These are phyloP conservation scores for Syzygium jambos DNA, from an alignment of 345 rosid genomes.

Conservation along the genomic window DNA sequence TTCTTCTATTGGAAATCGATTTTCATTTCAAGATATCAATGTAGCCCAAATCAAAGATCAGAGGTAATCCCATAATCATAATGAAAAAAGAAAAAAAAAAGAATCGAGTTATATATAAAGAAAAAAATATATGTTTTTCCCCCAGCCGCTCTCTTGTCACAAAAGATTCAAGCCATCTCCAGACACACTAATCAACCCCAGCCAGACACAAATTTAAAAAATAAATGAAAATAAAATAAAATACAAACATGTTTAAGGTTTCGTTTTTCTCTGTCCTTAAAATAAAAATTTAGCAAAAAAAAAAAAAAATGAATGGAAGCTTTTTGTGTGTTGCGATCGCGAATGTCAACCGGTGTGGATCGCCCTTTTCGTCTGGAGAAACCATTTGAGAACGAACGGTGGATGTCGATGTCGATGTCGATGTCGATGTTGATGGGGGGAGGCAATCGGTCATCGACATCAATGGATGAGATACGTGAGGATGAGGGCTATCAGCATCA, in stretches of 20 bases:
- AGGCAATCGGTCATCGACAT: neutral
- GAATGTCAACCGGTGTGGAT: neutral
- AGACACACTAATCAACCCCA: neutral
- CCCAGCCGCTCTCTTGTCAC: neutral
- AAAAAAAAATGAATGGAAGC: neutral
- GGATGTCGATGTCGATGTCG: neutral
- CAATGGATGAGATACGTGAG: constrained; percentile 77
- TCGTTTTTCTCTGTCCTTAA: neutral
- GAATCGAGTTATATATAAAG: neutral
- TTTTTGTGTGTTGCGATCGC: neutral
- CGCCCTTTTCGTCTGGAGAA: neutral
- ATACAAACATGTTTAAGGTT: neutral
- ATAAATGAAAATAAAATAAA: neutral
- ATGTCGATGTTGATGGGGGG: neutral
- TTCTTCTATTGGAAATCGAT: neutral
- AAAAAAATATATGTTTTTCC: neutral
- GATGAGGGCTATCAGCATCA: constrained; percentile 81
- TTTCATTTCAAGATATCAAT: neutral
- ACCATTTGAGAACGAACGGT: neutral
- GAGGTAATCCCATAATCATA: neutral
- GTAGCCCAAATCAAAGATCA: neutral
- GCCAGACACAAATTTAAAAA: neutral
- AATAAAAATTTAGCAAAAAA: neutral
- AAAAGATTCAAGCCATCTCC: neutral
- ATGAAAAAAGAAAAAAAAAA: neutral